A percentile compares a stretch with the other conserved stretches of the same genome.
These are phyloP conservation scores for Epichloe gansuensis DNA, from an alignment of 2,329 filamentous ascomycete species.

Conservation along the genomic window DNA sequence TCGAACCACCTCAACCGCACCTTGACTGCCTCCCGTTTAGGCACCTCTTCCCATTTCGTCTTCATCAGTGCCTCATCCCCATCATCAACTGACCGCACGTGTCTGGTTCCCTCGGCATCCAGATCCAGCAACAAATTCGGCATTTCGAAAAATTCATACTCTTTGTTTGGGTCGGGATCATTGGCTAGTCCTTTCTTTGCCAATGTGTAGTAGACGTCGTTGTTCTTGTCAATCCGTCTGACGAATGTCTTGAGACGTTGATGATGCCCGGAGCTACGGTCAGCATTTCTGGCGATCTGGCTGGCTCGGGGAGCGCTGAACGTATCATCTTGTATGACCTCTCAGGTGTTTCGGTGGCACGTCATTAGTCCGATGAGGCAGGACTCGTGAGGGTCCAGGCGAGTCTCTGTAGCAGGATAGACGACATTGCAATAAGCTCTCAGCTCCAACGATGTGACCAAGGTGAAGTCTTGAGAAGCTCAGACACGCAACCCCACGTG, in stretches of 20 bases:
- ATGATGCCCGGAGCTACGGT: neutral
- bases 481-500: neutral
- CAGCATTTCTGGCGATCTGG: slow-evolving; percentile 4
- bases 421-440: neutral
- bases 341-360: neutral
- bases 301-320: slow-evolving; percentile 6
- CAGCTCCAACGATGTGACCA: neutral
- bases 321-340: slow-evolving; percentile 8
- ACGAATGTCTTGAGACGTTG: slow-evolving; percentile 15
- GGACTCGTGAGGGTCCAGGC: neutral
- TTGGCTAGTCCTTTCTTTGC: slow-evolving; percentile 8
- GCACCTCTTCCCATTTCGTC: slow-evolving; percentile 18
- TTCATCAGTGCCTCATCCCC: slow-evolving; percentile 22
- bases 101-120: slow-evolving; percentile 32
- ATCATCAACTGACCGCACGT: slow-evolving; percentile 30
- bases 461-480: neutral
- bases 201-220: slow-evolving; percentile 17
- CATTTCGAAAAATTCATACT: slow-evolving; percentile 26
- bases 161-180: slow-evolving; percentile 6
- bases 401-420: neutral
- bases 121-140: slow-evolving; percentile 37
- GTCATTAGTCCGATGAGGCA: neutral
- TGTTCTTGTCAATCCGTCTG: slow-evolving; percentile 11
- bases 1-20: slow-evolving; percentile 20
- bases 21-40: slow-evolving; percentile 12